Evolutionary conservation across 768 basidiomycete genomes (phyloP), one percentile per base, ranked within the genome.

Genomic region (Pleurotus ostreatus): DNA sequence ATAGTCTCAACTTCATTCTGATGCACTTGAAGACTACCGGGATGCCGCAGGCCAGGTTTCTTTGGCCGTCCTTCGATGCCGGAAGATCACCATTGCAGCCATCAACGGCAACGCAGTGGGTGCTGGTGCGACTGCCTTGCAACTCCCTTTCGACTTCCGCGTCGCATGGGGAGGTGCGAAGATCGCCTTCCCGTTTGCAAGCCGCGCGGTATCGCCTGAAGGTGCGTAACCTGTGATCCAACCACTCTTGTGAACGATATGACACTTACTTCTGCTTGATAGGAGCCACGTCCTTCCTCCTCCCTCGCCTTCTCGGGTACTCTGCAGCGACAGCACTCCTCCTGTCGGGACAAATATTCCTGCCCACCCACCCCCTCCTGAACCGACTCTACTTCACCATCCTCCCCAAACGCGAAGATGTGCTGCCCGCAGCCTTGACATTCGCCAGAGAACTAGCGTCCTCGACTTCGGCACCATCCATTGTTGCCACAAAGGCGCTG

Each of bases 81-180:
- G 81, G 47, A 84, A 84, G 62, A 71, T 84, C 11, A 76, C 80
- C 15, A 77, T 81, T 26, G 72, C 70, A 15, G 78, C 79, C 1
- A 76, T 81, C 15, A 80, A 81, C 55, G 79, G 80, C 0, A 75
- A 79, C 60, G 78, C 78, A 2, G 78, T 74, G n/a, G 80, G 80
- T 1, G 70, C 78, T 13, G 80, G 80, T 5, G 68, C 78, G 63
- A 79, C 78, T 0, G 77, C 70, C 0, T 55, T 81, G 49, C 79
- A 80, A 52, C 73, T 82, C 2, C 79, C 79, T 0, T 79, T 76
- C 59, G 80, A 81, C 60, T 74, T 81, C 40, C 78, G 80, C 15
- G 77, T 82, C 59, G 74, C 70, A 0, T 81, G 79, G 79, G 66
- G 66, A 15, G 75, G 77, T 16, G 79, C 81, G 0, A 79, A 78